A percentile compares a stretch with the other conserved stretches of the same genome.
These are phyloP conservation scores for Ogataea thermomethanolica DNA, from an alignment of 805 yeast species.

Conservation along the genomic window DNA sequence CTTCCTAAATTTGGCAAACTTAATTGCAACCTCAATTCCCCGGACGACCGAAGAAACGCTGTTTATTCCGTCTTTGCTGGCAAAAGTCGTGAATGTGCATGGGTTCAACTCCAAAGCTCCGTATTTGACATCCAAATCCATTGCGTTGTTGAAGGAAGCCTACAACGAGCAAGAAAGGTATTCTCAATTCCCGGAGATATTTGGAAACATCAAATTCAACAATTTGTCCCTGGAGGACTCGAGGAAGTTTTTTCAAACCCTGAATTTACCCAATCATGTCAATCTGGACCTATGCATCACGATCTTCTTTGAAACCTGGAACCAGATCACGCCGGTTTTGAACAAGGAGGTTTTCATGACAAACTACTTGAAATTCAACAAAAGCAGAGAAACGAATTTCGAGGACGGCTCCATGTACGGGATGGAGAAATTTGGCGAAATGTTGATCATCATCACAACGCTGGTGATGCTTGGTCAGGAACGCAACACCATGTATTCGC, in stretches of 20 bases:
- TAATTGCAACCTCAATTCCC: slow-evolving; percentile 72
- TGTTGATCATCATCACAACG: slow-evolving; percentile 46
- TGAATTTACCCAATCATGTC: slow-evolving; percentile 48
- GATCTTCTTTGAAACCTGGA: slow-evolving; percentile 76
- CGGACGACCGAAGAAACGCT: slow-evolving; percentile 76
- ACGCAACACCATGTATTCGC: slow-evolving; percentile 23
- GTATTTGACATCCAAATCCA: slow-evolving; percentile 63
- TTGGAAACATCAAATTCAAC: slow-evolving; percentile 38
- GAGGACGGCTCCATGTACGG: slow-evolving; percentile 40
- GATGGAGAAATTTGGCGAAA: slow-evolving; percentile 55
- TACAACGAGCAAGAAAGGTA: slow-evolving; percentile 33
- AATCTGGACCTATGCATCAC: slow-evolving; percentile 67
- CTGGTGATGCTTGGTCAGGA: slow-evolving; percentile 45
- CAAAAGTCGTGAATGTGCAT: slow-evolving; percentile 63
- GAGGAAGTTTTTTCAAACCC: slow-evolving; percentile 39
- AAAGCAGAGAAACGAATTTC: slow-evolving; percentile 43
- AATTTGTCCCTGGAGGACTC: slow-evolving; percentile 41
- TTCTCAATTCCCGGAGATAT: slow-evolving; percentile 30
- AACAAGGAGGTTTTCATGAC: slow-evolving; percentile 66
- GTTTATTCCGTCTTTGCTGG: slow-evolving; percentile 67
- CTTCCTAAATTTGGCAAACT: slow-evolving; percentile 46
- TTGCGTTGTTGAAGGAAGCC: slow-evolving; percentile 63
- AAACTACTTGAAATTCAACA: slow-evolving; percentile 48
- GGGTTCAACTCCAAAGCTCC: slow-evolving; percentile 72
- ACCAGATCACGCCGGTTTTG: slow-evolving; percentile 61